Conservation (phyloP, 1,139 yeast species). For the Suhomyces anneliseae region DNA sequence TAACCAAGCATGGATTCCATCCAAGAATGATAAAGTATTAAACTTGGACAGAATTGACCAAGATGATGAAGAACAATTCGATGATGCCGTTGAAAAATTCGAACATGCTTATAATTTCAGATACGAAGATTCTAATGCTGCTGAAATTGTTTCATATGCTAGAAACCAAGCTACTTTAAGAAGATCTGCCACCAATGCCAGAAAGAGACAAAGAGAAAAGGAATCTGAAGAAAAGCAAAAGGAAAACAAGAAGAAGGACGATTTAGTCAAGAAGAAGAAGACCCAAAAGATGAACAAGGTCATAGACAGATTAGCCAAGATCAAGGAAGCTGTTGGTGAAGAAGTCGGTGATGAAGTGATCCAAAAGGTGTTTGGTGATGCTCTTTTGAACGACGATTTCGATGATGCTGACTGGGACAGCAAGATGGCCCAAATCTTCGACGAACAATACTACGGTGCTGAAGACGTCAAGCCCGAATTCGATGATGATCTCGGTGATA, state of each 20-base stretch:
- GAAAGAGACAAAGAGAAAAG: conserved; percentile 81
- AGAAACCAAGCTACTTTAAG: conserved; percentile 92
- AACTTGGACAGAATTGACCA: conserved; percentile 57
- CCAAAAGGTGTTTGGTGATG: conserved; percentile 65
- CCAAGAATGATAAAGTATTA: conserved; percentile 51
- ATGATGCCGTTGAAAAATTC: conserved; percentile 85
- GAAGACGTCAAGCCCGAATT: conserved; percentile 47
- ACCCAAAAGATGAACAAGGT: conserved; percentile 74
- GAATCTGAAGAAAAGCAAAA: conserved; percentile 55
- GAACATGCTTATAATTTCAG: conserved; percentile 94
- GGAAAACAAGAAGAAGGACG: conserved; percentile 57
- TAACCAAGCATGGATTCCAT: conserved; percentile 88
- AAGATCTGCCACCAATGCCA: conserved; percentile 68
- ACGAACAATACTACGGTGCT: conserved; percentile 73
- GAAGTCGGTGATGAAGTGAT: conserved; percentile 66
- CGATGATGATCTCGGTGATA: conserved; percentile 27
- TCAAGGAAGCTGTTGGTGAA: conserved; percentile 82
- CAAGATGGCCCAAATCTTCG: conserved; percentile 80
- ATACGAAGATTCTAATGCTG: conserved; percentile 87
- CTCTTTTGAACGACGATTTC: conserved; percentile 82
- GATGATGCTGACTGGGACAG: conserved; percentile 91
- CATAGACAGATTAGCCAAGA: conserved; percentile 70
- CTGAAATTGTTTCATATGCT: conserved; percentile 94
- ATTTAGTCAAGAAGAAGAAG: conserved; percentile 69
- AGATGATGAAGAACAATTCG: conserved; percentile 84